Conservation (phyloP, 2,329 filamentous ascomycete genomes). For the Cladosporium sp. region DNA sequence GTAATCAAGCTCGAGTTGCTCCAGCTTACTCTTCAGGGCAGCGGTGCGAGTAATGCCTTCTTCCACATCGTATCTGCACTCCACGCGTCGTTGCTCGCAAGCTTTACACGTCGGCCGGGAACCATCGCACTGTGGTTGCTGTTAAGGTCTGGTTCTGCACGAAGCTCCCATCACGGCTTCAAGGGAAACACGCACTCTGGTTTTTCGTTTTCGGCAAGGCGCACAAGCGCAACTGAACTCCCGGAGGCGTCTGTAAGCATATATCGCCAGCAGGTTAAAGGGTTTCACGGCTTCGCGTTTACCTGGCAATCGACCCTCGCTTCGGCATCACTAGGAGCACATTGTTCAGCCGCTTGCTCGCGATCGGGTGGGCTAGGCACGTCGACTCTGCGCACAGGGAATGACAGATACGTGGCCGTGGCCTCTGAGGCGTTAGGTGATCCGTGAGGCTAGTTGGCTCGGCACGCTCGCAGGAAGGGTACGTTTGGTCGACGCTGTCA, state of each 20-base stretch:
- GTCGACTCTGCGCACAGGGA: background rate
- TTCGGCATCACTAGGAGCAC: conserved; percentile 11
- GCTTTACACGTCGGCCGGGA: conserved; percentile 6
- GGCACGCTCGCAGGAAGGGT: background rate
- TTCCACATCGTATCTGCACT: conserved; percentile 12
- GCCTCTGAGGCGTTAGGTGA: background rate
- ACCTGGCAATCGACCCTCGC: conserved; percentile 13
- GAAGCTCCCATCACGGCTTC: background rate
- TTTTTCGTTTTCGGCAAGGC: conserved; percentile 11
- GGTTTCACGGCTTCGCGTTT: conserved; percentile 1
- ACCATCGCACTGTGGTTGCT: conserved; percentile 9
- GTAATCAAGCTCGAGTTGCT: conserved; percentile 12
- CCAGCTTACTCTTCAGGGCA: conserved; percentile 6
- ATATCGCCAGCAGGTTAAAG: background rate
- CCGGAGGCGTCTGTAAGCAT: conserved; percentile 3
- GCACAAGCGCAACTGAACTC: conserved; percentile 8
- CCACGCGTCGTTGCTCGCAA: conserved; percentile 9
- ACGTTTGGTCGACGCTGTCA: background rate
- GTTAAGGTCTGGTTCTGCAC: background rate
- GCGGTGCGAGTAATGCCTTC: conserved; percentile 9
- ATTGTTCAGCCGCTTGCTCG: conserved; percentile 5
- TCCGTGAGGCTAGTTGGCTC: conserved; percentile 3
- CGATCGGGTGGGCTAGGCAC: conserved; percentile 1
- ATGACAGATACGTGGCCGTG: conserved; percentile 6
- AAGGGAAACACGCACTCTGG: conserved; percentile 9